Conservation (phyloP, 1,139 yeast species). For the Geotrichum cucujoidarum region DNA sequence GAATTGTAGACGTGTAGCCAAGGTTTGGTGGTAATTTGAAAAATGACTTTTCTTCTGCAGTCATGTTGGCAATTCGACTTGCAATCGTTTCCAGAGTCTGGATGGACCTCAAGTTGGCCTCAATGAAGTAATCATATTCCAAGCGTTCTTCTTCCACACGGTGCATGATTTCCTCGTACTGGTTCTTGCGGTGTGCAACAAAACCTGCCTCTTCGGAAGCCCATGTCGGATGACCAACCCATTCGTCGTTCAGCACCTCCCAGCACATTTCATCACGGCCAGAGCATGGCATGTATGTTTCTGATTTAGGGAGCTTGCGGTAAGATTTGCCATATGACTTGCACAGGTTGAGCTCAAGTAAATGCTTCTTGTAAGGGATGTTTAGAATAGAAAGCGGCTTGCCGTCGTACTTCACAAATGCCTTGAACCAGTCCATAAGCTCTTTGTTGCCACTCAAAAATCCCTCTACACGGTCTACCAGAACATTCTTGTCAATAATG, state of each 20-base stretch:
- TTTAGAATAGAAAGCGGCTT: conserved; percentile 65
- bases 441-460: conserved; percentile 80
- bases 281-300: conserved; percentile 94
- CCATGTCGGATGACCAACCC: conserved; percentile 99
- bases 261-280: conserved; percentile 99
- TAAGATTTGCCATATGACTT: conserved; percentile 83
- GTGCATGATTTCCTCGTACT: conserved; percentile 90
- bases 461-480: conserved; percentile 79
- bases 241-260: conserved; percentile 96
- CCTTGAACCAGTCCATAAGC: conserved; percentile 83
- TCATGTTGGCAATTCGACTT: conserved; percentile 88
- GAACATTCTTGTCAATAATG: conserved; percentile 73
- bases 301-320: conserved; percentile 87
- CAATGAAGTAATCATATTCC: conserved; percentile 93
- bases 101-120: conserved; percentile 87
- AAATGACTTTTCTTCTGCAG: conserved; percentile 76
- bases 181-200: conserved; percentile 95
- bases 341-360: conserved; percentile 80
- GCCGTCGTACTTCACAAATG: conserved; percentile 78
- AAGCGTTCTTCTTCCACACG: conserved; percentile 97
- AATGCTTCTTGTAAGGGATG: conserved; percentile 83
- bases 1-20: conserved; percentile 82
- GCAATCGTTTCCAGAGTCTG: conserved; percentile 95
- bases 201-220: conserved; percentile 98
- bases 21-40: conserved; percentile 89